A percentile compares a stretch with the other conserved stretches of the same genome.
phyloP scores from a whole-genome alignment of 2,329 filamentous ascomycete species.

The Epichloe sibirici region DNA sequence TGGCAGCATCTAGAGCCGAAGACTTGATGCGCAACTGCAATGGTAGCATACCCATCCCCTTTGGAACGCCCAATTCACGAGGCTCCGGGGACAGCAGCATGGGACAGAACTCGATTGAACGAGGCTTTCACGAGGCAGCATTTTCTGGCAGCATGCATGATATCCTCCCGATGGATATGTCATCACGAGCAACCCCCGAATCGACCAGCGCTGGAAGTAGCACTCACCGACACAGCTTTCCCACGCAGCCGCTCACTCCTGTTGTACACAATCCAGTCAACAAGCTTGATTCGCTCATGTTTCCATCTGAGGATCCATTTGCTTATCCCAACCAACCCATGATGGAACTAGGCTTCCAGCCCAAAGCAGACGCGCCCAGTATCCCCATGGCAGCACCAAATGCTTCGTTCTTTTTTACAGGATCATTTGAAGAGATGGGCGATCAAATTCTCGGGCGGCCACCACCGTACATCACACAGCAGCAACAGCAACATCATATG shows the following conservation, averaged over 20 bases:
- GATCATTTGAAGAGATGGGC: constrained; percentile 53
- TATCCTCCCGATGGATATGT: constrained; percentile 32
- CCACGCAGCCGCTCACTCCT: constrained; percentile 20
- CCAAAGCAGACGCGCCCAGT: constrained; percentile 20
- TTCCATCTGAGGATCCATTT: constrained; percentile 65
- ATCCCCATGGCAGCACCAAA: constrained; percentile 23
- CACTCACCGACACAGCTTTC: constrained; percentile 23
- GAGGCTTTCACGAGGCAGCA: constrained; percentile 22
- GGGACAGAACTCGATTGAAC: constrained; percentile 15
- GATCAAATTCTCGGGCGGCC: constrained; percentile 61
- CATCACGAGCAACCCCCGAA: constrained; percentile 31
- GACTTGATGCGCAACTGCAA: constrained; percentile 21
- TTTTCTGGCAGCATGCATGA: constrained; percentile 31
- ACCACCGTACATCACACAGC: constrained; percentile 58
- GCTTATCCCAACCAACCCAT: constrained; percentile 68
- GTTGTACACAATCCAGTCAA: constrained; percentile 38
- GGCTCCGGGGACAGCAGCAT: constrained; percentile 23
- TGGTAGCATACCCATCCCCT: constrained; percentile 12
- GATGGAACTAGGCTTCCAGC: constrained; percentile 41
- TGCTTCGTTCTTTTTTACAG: constrained; percentile 38
- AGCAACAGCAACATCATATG: constrained; percentile 27
- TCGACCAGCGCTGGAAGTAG: constrained; percentile 30
- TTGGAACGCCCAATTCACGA: constrained; percentile 13
- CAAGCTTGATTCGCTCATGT: constrained; percentile 69
- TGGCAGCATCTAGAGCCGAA: constrained; percentile 21